phyloP scores from a whole-genome alignment of 805 yeast genomes.

The Brettanomyces sp. region DNA sequence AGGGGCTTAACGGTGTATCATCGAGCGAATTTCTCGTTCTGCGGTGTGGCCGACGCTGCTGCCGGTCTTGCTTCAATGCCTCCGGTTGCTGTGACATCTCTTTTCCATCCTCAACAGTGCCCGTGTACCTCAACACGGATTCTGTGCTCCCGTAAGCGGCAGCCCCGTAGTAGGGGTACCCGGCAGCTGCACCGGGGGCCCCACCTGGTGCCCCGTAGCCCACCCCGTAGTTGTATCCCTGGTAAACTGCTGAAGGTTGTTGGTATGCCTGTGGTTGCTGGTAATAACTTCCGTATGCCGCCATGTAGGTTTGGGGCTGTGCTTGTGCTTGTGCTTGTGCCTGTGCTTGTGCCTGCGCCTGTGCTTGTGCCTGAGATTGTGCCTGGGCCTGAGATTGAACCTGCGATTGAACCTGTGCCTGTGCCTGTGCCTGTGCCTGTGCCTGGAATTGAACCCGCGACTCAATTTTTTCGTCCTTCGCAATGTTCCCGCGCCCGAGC shows the following conservation, averaged over 20 bases:
- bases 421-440: too few species aligned
- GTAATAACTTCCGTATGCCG: background rate
- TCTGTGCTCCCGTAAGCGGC: slow-evolving; percentile 5
- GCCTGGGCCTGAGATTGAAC: slow-evolving; percentile 5
- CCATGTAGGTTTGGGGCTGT: slow-evolving; percentile 8
- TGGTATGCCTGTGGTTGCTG: background rate
- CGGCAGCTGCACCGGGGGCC: slow-evolving; percentile 8
- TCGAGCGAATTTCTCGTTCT: background rate
- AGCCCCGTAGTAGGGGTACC: slow-evolving; percentile 7
- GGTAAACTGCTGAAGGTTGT: background rate
- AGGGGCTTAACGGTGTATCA: slow-evolving; percentile 18
- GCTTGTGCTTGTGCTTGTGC: slow-evolving; percentile 3
- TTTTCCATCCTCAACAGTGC: slow-evolving; percentile 8
- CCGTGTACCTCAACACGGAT: slow-evolving; percentile 2
- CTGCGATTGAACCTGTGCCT: too few species aligned
- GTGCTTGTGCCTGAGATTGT: slow-evolving; percentile 35
- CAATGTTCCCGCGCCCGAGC: too few species aligned
- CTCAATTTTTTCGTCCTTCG: background rate
- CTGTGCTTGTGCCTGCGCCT: slow-evolving; percentile 15
- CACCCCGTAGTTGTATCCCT: background rate
- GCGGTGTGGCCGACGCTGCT: background rate
- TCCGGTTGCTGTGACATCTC: background rate
- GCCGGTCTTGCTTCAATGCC: background rate
- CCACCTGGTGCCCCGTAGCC: slow-evolving; percentile 11
- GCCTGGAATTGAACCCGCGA: too few species aligned